These are phyloP conservation scores for Hanseniaspora hatyaiensis DNA, from an alignment of 805 yeast genomes.

Conservation along the genomic window DNA sequence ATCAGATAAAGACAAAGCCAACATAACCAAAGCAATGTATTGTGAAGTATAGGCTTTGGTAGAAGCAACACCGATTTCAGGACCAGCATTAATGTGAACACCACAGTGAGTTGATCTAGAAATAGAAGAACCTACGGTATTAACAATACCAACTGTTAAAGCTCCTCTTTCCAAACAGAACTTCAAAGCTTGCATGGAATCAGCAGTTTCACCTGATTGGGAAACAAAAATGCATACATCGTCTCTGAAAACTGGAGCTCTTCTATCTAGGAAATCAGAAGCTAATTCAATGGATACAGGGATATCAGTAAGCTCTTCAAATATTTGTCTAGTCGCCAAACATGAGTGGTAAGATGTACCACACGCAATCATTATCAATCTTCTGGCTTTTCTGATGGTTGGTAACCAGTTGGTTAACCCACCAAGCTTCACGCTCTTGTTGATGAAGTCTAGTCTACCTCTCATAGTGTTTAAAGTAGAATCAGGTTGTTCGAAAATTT, in stretches of 20 bases:
- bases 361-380: slow-evolving; percentile 96
- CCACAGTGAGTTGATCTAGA: slow-evolving; percentile 98
- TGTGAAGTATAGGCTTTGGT: slow-evolving; percentile 99
- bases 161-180: slow-evolving; percentile 97
- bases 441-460: slow-evolving; percentile 91
- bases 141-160: slow-evolving; percentile 91
- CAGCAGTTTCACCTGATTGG: slow-evolving; percentile 98
- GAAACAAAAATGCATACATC: slow-evolving; percentile 96
- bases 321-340: slow-evolving; percentile 88
- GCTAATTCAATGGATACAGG: slow-evolving; percentile 90
- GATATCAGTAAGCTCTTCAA: slow-evolving; percentile 91
- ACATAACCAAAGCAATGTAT: slow-evolving; percentile 91
- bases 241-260: slow-evolving; percentile 94
- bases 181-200: slow-evolving; percentile 85
- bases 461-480: slow-evolving; percentile 98
- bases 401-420: slow-evolving; percentile 78
- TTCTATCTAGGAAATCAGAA: slow-evolving; percentile 87
- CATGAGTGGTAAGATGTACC: slow-evolving; percentile 99
- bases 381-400: slow-evolving; percentile 84
- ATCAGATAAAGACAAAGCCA: slow-evolving; percentile 88
- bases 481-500: slow-evolving; percentile 96
- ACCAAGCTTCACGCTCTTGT: slow-evolving; percentile 66
- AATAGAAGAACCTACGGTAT: slow-evolving; percentile 92
- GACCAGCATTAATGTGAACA: slow-evolving; percentile 98
- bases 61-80: slow-evolving; percentile 98